Percentiles rank a stretch among this genome's conserved stretches.
Evolutionary conservation across 768 basidiomycete genomes (phyloP).

Genomic region (Pulveroboletus sp.): DNA sequence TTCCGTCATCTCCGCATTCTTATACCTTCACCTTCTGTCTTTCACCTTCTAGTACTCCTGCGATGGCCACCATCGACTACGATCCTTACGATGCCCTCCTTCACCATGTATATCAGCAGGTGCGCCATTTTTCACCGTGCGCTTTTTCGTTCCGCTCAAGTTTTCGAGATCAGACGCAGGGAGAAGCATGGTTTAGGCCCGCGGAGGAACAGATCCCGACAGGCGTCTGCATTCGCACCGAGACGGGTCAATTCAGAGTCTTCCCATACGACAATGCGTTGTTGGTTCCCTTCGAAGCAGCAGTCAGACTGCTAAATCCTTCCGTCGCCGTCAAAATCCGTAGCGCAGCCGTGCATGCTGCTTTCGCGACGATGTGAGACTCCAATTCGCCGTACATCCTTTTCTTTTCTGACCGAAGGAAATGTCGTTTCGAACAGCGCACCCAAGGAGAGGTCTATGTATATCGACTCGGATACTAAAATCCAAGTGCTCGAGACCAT

Average conservation of each 20-base stretch:
- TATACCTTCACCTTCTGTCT: constrained; percentile 6
- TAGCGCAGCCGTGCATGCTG: constrained; percentile 78
- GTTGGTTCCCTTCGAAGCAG: constrained; percentile 75
- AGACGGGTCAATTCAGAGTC: constrained; percentile 64
- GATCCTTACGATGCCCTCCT: constrained; percentile 77
- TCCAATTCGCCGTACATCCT: background rate
- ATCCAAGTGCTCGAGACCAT: constrained; percentile 82
- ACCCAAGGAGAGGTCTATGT: constrained; percentile 53
- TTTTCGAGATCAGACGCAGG: constrained; percentile 56
- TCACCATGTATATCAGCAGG: constrained; percentile 75
- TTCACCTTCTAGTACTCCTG: background rate
- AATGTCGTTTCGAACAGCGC: constrained; percentile 34
- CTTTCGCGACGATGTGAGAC: constrained; percentile 62
- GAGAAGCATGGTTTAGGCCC: constrained; percentile 82
- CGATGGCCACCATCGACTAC: constrained; percentile 55
- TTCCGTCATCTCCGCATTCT: constrained; percentile 6
- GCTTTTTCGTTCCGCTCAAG: background rate
- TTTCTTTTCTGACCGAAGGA: background rate
- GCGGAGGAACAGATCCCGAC: constrained; percentile 72
- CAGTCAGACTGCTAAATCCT: constrained; percentile 70
- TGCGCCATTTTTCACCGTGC: constrained; percentile 25
- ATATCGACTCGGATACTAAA: constrained; percentile 73
- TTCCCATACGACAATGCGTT: constrained; percentile 80
- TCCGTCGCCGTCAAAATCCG: constrained; percentile 79
- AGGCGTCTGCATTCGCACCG: constrained; percentile 72